These are phyloP conservation scores for Creolimax fragrantissima DNA, from an alignment of 78 protist species.

Conservation along the genomic window DNA sequence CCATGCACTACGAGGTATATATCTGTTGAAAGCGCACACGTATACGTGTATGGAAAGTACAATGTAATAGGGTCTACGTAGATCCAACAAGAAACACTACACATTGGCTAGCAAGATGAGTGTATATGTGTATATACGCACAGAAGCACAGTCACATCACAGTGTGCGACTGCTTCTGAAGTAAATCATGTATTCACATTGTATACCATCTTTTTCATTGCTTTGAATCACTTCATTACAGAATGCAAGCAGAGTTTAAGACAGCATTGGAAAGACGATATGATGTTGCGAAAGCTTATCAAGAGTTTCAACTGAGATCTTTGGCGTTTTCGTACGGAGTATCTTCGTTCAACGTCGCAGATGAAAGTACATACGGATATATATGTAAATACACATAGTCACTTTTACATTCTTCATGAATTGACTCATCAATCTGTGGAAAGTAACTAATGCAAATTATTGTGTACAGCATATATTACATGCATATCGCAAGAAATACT, in stretches of 20 bases:
- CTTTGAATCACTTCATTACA: too few relatives aligned
- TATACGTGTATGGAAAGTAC: too few relatives aligned
- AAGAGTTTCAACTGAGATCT: neutral
- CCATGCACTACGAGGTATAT: neutral
- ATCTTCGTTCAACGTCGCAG: neutral
- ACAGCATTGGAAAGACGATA: neutral
- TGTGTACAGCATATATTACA: neutral
- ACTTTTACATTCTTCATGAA: neutral
- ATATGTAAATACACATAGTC: neutral
- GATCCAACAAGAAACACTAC: too few relatives aligned
- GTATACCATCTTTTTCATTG: too few relatives aligned
- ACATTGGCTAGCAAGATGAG: too few relatives aligned
- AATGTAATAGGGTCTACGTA: too few relatives aligned
- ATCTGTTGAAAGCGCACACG: too few relatives aligned
- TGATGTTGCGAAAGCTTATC: neutral
- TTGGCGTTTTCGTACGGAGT: neutral
- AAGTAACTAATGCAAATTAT: neutral
- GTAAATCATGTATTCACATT: too few relatives aligned
- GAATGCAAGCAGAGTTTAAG: neutral
- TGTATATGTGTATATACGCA: too few relatives aligned
- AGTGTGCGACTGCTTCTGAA: too few relatives aligned
- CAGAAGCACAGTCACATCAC: too few relatives aligned
- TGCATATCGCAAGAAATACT: neutral
- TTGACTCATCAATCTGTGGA: neutral
- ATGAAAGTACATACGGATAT: neutral